A percentile compares a stretch with the other conserved stretches of the same genome.
phyloP scores from a whole-genome alignment of 78 protist genomes.

The Dictyostelium brefeldianum region DNA sequence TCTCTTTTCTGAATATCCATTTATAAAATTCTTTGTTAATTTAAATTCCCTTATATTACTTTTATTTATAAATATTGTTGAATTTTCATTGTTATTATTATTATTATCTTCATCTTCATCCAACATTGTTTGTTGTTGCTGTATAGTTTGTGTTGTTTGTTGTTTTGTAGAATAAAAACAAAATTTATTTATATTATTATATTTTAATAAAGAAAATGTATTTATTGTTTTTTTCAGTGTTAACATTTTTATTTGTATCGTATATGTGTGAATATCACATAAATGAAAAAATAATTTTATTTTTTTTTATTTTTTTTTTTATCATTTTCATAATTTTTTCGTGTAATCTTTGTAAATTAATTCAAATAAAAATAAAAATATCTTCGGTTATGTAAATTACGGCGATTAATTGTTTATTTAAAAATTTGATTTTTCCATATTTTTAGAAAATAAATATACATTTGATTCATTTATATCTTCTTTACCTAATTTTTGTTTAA shows the following conservation, averaged over 20 bases:
- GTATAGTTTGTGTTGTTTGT: neutral
- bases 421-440: neutral
- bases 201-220: neutral
- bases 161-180: neutral
- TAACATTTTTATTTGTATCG: neutral
- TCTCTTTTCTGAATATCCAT: conserved; percentile 12
- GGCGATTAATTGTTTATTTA: neutral
- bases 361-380: too few species aligned
- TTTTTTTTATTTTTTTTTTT: too few species aligned
- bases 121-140: neutral
- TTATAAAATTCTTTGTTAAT: conserved; percentile 26
- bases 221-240: neutral
- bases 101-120: neutral
- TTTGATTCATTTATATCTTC: conserved; percentile 8
- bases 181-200: neutral
- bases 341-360: too few species aligned
- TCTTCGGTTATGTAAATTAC: too few species aligned
- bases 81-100: neutral
- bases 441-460: conserved; percentile 4
- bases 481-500: conserved; percentile 9
- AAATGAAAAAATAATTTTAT: too few species aligned
- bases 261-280: too few species aligned
- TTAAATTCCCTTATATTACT: conserved; percentile 7
- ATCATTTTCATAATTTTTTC: too few species aligned
- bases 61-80: neutral